phyloP scores from a whole-genome alignment of 768 basidiomycete species.

The Boletus vermiculosoides region DNA sequence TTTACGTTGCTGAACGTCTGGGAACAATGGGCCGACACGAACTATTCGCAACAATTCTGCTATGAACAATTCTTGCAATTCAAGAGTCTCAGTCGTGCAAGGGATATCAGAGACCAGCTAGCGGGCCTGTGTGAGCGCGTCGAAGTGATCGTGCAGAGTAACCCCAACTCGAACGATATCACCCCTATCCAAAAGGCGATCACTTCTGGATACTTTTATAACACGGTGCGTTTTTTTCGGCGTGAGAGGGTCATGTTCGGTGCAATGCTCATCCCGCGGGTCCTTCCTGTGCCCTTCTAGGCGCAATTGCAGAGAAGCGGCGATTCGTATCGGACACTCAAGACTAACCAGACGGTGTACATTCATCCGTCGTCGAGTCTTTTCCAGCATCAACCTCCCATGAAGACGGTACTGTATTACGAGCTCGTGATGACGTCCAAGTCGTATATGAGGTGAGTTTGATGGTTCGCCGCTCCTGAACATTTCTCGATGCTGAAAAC shows the following conservation, averaged over 20 bases:
- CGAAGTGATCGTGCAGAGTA: conserved; percentile 83
- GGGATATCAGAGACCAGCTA: conserved; percentile 95
- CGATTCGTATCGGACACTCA: conserved; percentile 95
- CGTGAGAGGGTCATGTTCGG: neutral
- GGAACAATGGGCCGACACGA: conserved; percentile 99
- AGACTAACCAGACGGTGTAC: conserved; percentile 94
- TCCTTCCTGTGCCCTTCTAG: conserved; percentile 35
- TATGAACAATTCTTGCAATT: conserved; percentile 95
- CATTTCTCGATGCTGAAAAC: neutral
- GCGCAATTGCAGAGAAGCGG: conserved; percentile 94
- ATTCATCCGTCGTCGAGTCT: conserved; percentile 95
- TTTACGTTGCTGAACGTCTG: conserved; percentile 97
- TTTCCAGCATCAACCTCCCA: conserved; percentile 94
- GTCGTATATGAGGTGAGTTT: conserved; percentile 81
- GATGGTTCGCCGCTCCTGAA: neutral
- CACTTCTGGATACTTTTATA: conserved; percentile 94
- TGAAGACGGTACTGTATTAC: conserved; percentile 89
- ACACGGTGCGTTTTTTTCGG: conserved; percentile 60
- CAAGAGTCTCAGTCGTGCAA: conserved; percentile 90
- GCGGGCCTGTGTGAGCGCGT: conserved; percentile 96
- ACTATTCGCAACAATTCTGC: conserved; percentile 95
- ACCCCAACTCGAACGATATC: conserved; percentile 91
- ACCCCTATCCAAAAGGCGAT: conserved; percentile 93
- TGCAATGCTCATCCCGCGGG: neutral
- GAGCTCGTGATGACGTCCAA: conserved; percentile 97